These are phyloP conservation scores for Pseudogymnoascus verrucosus DNA, from an alignment of 2,329 filamentous ascomycete species.

Conservation along the genomic window DNA sequence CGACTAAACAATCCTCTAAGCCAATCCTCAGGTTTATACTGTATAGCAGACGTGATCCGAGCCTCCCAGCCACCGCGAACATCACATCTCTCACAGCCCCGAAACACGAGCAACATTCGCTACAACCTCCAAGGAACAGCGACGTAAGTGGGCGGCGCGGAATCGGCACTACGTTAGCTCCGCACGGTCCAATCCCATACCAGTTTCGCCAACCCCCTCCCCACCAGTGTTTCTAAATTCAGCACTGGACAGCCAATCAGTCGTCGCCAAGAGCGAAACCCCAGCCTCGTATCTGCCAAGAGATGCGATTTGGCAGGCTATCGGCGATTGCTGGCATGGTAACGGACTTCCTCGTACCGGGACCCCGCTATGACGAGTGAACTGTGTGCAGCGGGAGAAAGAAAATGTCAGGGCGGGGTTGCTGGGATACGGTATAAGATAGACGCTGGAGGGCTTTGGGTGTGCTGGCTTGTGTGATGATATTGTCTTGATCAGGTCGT, in stretches of 20 bases:
- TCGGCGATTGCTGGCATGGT: neutral
- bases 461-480: neutral
- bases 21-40: neutral
- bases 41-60: neutral
- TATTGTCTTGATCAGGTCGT: neutral
- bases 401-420: neutral
- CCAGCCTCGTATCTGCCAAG: neutral
- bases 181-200: neutral
- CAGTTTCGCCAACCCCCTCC: neutral
- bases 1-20: neutral
- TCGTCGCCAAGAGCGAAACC: neutral
- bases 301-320: neutral
- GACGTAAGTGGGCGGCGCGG: neutral
- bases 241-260: neutral
- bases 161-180: neutral
- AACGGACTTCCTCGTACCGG: neutral
- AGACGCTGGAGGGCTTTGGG: neutral
- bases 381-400: neutral
- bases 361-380: conserved; percentile 1
- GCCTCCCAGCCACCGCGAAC: neutral
- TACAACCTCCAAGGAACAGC: neutral
- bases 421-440: neutral
- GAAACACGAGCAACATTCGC: neutral
- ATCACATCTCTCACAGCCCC: neutral
- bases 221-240: neutral